phyloP scores from a whole-genome alignment of 2,329 filamentous ascomycete genomes.

The Cladosporium sp. region DNA sequence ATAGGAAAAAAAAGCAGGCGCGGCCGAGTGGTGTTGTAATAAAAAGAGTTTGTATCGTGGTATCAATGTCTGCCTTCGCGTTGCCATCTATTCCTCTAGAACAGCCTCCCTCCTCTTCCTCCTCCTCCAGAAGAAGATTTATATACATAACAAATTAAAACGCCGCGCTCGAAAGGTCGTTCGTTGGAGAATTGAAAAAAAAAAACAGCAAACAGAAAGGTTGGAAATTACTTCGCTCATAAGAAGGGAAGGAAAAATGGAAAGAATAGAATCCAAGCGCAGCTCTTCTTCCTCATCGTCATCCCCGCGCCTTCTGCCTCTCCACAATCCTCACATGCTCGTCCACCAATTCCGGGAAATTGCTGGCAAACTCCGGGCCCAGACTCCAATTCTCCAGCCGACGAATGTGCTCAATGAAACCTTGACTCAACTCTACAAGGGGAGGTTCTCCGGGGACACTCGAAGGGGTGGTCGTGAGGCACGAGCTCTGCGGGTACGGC shows the following conservation, averaged over 20 bases:
- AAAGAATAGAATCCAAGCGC: not conserved
- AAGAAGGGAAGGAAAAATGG: not conserved
- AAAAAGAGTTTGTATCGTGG: no score
- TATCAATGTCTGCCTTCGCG: no score
- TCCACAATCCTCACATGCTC: conserved; percentile 25
- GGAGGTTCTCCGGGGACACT: conserved; percentile 48
- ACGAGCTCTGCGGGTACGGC: conserved; percentile 72
- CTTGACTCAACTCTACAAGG: conserved; percentile 70
- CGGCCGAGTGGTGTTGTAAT: no score
- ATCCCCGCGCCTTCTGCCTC: not conserved
- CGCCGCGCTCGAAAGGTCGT: not conserved
- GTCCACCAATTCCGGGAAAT: conserved; percentile 30
- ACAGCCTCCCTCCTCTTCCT: no score
- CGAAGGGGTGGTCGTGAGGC: conserved; percentile 45
- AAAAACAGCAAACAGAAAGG: not conserved
- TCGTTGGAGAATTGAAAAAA: not conserved
- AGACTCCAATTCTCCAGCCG: conserved; percentile 78
- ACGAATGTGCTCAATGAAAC: conserved; percentile 75
- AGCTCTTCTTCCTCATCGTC: not conserved
- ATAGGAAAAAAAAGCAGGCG: no score
- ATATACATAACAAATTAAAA: no score
- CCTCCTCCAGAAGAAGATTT: no score
- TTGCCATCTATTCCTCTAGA: no score
- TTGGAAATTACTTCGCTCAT: no score
- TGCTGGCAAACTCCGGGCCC: conserved; percentile 47